Evolutionary conservation across 805 yeast genomes (phyloP), one percentile per base, ranked within the genome.

Genomic region (Wilhelminamyces savonicus): DNA sequence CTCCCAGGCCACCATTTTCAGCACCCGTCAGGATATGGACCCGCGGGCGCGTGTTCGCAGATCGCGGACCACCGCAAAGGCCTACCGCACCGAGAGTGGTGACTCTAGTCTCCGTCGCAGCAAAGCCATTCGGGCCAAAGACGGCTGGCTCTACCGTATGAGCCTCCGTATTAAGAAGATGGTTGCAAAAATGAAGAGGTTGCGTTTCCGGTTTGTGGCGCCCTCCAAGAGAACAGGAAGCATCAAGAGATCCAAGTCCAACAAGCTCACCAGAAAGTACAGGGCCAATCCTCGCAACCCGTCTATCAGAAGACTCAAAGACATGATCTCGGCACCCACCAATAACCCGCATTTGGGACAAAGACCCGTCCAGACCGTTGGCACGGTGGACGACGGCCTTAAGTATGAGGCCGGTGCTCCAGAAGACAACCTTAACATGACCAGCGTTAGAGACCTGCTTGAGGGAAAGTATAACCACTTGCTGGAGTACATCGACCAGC

Each of bases 1-100:
- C 4, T 61, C 68, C 0, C 69, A 62, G 37, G 69, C 65, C 16
- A 64, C 71, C 0, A 63, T 63, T 21, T 63, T 63, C 37, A 60
- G 67, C n/a, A 63, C 69, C 7, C 43, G 66, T 34, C 46, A 40
- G 10, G 52, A 43, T 13, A 46, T 22, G 10, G 29, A 25, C n/a
- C n/a, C n/a, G n/a, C n/a, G n/a, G n/a, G n/a, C n/a, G n/a, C n/a
- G n/a, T n/a, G n/a, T n/a, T n/a, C n/a, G n/a, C n/a, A n/a, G n/a
- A n/a, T n/a, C n/a, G n/a, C n/a, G n/a, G n/a, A n/a, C n/a, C n/a
- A n/a, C n/a, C n/a, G n/a, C n/a, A n/a, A n/a, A n/a, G n/a, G n/a
- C n/a, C n/a, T n/a, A n/a, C n/a, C n/a, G n/a, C n/a, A n/a, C n/a
- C n/a, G n/a, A n/a, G n/a, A n/a, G n/a, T n/a, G n/a, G n/a, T n/a